A percentile compares a stretch with the other conserved stretches of the same genome.
Conservation (phyloP, 441 rosid genomes). For the Gossypium davidsonii region DNA sequence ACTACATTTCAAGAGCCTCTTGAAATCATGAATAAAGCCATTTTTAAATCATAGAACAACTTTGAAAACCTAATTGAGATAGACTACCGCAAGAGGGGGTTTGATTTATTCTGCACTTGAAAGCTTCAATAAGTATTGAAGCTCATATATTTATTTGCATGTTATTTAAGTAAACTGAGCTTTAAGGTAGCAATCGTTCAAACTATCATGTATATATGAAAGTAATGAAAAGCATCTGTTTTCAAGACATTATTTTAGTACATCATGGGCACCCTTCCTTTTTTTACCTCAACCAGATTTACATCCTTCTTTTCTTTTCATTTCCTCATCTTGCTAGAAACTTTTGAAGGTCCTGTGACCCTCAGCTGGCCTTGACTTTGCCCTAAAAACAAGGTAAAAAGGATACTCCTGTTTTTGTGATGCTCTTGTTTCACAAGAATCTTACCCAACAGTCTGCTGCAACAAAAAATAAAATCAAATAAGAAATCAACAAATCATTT, state of each 20-base stretch:
- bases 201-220: background rate
- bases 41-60: no score
- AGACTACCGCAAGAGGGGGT: background rate
- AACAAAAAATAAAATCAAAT: conserved; percentile 10
- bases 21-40: no score
- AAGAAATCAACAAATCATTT: conserved; percentile 12
- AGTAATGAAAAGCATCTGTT: background rate
- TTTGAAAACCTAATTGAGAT: no score
- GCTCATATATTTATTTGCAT: background rate
- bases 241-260: background rate
- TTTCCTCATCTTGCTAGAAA: background rate
- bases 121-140: background rate
- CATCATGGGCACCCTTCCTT: background rate
- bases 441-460: conserved; percentile 22
- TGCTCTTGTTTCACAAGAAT: background rate
- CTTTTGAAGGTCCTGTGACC: background rate
- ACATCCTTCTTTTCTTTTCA: background rate
- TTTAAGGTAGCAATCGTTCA: background rate
- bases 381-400: background rate
- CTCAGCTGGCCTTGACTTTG: background rate
- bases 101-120: background rate
- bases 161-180: background rate
- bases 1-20: no score
- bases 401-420: background rate
- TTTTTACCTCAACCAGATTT: background rate